A percentile compares a stretch with the other conserved stretches of the same genome.
These are phyloP conservation scores for Pichia heedii DNA, from an alignment of 805 yeast species.

Conservation along the genomic window DNA sequence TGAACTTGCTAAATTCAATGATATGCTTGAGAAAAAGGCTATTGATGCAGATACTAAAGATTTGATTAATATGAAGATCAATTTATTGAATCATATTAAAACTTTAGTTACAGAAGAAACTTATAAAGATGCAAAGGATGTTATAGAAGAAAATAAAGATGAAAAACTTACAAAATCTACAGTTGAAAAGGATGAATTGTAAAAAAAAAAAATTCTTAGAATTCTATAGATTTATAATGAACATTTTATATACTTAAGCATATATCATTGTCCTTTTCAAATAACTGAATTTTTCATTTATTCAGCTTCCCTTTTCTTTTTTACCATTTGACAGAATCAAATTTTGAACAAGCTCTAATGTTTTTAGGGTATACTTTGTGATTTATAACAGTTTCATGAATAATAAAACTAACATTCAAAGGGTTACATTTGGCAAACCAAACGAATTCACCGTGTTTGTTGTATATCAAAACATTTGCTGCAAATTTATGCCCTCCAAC, in stretches of 20 bases:
- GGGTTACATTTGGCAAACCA: slow-evolving; percentile 90
- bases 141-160: slow-evolving; percentile 8
- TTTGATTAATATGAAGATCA: slow-evolving; percentile 40
- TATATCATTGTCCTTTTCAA: too few relatives aligned
- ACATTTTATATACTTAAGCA: too few relatives aligned
- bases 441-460: slow-evolving; percentile 62
- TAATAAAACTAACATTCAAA: slow-evolving; percentile 58
- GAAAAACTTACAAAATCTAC: neutral
- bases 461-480: slow-evolving; percentile 77
- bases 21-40: slow-evolving; percentile 31
- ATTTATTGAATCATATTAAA: slow-evolving; percentile 25
- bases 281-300: too few relatives aligned
- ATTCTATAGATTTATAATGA: too few relatives aligned
- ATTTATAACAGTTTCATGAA: slow-evolving; percentile 64
- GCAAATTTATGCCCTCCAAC: slow-evolving; percentile 95
- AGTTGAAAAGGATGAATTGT: slow-evolving; percentile 11
- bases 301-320: neutral
- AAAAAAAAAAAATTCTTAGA: too few relatives aligned
- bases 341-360: slow-evolving; percentile 53
- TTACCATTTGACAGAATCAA: slow-evolving; percentile 45
- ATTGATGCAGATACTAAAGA: slow-evolving; percentile 39
- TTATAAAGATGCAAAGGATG: slow-evolving; percentile 11
- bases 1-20: slow-evolving; percentile 40
- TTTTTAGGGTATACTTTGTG: slow-evolving; percentile 64
- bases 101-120: slow-evolving; percentile 13